These are phyloP conservation scores for Silene coronaria DNA, from an alignment of 179 eudicot genomes.

Conservation along the genomic window DNA sequence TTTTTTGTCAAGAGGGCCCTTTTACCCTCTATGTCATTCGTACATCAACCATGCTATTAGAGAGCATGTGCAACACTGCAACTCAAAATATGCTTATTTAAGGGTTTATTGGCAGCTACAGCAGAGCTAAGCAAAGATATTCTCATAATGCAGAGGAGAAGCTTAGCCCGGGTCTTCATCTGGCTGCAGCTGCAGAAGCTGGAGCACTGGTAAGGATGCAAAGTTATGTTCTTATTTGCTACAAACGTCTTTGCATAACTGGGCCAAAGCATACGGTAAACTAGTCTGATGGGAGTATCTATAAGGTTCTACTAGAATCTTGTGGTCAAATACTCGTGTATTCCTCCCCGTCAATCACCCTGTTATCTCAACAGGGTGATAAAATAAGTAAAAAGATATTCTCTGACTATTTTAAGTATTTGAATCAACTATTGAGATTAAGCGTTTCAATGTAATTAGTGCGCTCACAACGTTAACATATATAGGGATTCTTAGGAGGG, in stretches of 20 bases:
- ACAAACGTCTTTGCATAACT: background rate
- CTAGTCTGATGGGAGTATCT: background rate
- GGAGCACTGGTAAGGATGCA: conserved; percentile 80
- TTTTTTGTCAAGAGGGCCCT: background rate
- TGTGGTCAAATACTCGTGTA: too few relatives aligned
- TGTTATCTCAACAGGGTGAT: background rate
- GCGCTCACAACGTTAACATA: too few relatives aligned
- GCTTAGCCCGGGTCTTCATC: conserved; percentile 72
- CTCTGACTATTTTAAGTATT: background rate
- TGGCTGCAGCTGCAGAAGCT: conserved; percentile 97
- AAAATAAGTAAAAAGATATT: too few relatives aligned
- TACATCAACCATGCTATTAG: background rate
- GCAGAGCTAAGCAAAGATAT: conserved; percentile 85
- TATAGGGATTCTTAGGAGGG: too few relatives aligned
- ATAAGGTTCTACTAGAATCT: background rate
- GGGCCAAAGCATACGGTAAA: background rate
- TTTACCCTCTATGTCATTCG: conserved; percentile 3
- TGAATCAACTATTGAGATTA: background rate
- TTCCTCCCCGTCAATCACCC: background rate
- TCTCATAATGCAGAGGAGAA: conserved; percentile 41
- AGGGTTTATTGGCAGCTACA: conserved; percentile 47
- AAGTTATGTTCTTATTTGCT: conserved; percentile 7
- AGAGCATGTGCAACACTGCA: background rate
- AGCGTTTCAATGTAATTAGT: too few relatives aligned
- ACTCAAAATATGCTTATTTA: background rate